Evolutionary conservation across 2,329 filamentous ascomycete species (phyloP), one percentile per base, ranked within the genome.

Genomic region (Trichoderma breve): DNA sequence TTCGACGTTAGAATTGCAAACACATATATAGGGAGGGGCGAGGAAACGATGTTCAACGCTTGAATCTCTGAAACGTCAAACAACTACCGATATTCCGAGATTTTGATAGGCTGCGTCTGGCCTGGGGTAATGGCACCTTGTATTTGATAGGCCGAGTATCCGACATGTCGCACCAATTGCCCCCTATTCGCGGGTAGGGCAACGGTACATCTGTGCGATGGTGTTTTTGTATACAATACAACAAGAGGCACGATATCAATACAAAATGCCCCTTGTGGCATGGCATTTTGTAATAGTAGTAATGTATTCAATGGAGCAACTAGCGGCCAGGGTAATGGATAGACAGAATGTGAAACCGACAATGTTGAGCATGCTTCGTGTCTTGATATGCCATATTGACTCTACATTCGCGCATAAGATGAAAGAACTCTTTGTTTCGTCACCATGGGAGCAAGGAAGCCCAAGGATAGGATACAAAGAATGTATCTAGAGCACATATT

Each of bases 221-320:
- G n/a, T 21, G 4, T 24, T 11, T 24, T 51, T 11, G n/a, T 21
- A 51, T 51, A 51, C 43, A 47, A 47, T 18, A 2, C 18, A 51
- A 14, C 1, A 21, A 21, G 0, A 12, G n/a, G 1, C 5, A 51
- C n/a, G 6, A 51, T 51, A 0, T 2, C 3, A 11, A 21, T 51
- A 14, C n/a, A 12, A 21, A 21, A 51, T 24, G 24, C 4, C 47
- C 12, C 14, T 21, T 51, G 11, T 21, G n/a, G n/a, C 47, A 51
- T 47, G n/a, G 24, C 8, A 24, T 2, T 14, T 21, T 21, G n/a
- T 47, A 9, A 47, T 12, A 21, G n/a, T n/a, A 21, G 43, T 4
- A 11, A 21, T 5, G 11, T 21, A 9, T 21, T 6, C 43, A 51
- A 51, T 30, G 28, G 28, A 30, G 28, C 6, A 39, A 39, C 6